phyloP scores from a whole-genome alignment of 208 protist genomes.

The Crithidia thermophila region DNA sequence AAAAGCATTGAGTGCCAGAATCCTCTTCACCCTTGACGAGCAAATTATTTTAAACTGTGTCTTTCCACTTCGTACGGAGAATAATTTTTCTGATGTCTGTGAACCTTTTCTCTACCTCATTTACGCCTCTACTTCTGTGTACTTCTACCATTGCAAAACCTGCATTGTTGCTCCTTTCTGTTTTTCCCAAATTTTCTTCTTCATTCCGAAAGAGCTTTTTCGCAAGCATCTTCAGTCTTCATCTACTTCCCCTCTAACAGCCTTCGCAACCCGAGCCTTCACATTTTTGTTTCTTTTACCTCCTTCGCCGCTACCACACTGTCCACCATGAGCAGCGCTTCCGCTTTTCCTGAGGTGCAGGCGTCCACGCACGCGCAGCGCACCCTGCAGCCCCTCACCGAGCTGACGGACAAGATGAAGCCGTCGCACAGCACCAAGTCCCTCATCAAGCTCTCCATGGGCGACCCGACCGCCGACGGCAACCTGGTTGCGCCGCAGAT shows the following conservation, averaged over 20 bases:
- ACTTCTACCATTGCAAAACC: no score
- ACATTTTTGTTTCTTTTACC: neutral
- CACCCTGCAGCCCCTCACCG: conserved; percentile 83
- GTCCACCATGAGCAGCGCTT: conserved; percentile 14
- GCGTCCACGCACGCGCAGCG: conserved; percentile 45
- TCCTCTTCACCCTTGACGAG: no score
- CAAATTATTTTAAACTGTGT: no score
- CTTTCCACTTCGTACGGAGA: no score
- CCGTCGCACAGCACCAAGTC: conserved; percentile 53
- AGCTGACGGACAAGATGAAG: conserved; percentile 85
- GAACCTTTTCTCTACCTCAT: no score
- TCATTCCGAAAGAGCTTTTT: conserved; percentile 1
- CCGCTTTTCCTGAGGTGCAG: conserved; percentile 27
- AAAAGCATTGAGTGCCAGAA: no score
- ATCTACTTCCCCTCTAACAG: no score
- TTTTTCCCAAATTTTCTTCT: conserved; percentile 1
- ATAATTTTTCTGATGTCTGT: no score
- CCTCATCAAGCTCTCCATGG: conserved; percentile 64
- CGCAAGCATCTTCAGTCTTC: neutral
- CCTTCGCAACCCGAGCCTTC: no score
- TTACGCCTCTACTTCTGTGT: no score
- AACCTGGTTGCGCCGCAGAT: conserved; percentile 58
- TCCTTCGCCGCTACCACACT: neutral
- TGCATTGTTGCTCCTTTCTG: conserved; percentile 11
- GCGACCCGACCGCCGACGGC: conserved; percentile 76